Evolutionary conservation across 1,284 basidiomycete genomes (phyloP).

Genomic region (Boletellus deceptivus): DNA sequence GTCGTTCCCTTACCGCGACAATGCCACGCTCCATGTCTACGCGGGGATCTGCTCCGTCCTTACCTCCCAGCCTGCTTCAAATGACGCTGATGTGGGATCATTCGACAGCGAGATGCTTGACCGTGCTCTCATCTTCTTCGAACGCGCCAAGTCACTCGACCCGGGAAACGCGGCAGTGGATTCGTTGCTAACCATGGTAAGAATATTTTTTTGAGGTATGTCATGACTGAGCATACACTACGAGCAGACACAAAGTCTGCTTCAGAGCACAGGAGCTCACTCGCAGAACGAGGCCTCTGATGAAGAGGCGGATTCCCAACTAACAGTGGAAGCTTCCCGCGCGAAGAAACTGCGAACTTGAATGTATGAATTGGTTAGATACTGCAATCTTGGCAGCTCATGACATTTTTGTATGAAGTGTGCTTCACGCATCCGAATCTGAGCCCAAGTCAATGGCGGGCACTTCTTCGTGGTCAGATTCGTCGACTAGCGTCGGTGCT

Average conservation of each 20-base stretch:
- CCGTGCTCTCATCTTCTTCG: constrained; percentile 62
- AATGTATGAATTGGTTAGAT: not conserved
- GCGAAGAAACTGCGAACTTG: constrained; percentile 21
- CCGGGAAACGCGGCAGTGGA: constrained; percentile 53
- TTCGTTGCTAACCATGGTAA: constrained; percentile 51
- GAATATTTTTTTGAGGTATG: constrained; percentile 4
- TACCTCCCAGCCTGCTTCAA: constrained; percentile 42
- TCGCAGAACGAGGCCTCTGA: constrained; percentile 40
- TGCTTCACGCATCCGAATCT: constrained; percentile 40
- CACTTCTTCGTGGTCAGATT: constrained; percentile 51
- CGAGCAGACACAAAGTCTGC: constrained; percentile 22
- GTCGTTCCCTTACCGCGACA: constrained; percentile 82
- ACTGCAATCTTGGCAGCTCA: not conserved
- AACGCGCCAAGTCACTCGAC: constrained; percentile 59
- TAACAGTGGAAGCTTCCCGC: constrained; percentile 13
- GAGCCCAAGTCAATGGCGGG: constrained; percentile 53
- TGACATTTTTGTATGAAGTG: not conserved
- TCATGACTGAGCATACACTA: not conserved
- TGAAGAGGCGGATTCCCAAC: constrained; percentile 37
- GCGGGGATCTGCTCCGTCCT: constrained; percentile 74
- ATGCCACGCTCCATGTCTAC: constrained; percentile 75
- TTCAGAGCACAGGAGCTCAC: constrained; percentile 11
- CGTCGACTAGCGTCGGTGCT: constrained; percentile 25
- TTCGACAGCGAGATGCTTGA: constrained; percentile 40
- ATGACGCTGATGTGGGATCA: constrained; percentile 3